Base-by-base conservation (phyloP, 768 basidiomycete genomes). In the Cystofilobasidium ferigula region DNA sequence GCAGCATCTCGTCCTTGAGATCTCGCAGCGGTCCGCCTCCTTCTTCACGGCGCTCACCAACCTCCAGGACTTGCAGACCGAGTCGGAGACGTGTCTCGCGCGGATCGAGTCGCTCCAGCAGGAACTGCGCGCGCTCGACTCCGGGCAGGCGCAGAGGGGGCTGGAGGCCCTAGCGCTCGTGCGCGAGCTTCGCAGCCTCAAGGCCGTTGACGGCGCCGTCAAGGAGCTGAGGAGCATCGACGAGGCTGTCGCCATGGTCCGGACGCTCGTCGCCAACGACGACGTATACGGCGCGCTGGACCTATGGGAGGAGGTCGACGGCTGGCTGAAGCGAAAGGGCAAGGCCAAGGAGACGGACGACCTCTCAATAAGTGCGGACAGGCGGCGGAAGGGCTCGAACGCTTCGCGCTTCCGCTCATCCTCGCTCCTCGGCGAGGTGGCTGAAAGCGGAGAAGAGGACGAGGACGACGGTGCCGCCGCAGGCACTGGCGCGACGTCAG, bases 11-110 rank as follows among this genome's bases (percentile, higher is more conserved):
- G 83, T 93, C 5, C 85, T 85, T 68, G 95, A 98, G 76, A 93
- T 99, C 53, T 87, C 87, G 12, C 79, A 87, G 13, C 86, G 94
- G 18, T 89, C 92, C 0, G 83, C 88, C 0, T 90, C 91, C 1
- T 99, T 99, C 82, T 99, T 98, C 72, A 86, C 93, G 6, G 95
- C 95, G 9, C 82, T 99, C 42, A 83, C 90, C 9, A 99, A 99
- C 75, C 80, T 99, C 10, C 88, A 95, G 72, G 87, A 90, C 69
- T 82, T 99, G 14, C 90, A 92, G 72, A 83, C 87, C 7, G 90
- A 95, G 73, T 93, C 91, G 0, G 82, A 86, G 57, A 82, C 84
- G 57, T 93, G 92, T 72, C 80, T 98, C 8, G 77, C 80, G 51
- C 84, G 87, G 54, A 88, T 97, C 67, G 78, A 81, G 10, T 80